Evolutionary conservation across 345 rosid species (phyloP), one percentile per base, ranked within the genome.

Genomic region (Kernera saxatilis): DNA sequence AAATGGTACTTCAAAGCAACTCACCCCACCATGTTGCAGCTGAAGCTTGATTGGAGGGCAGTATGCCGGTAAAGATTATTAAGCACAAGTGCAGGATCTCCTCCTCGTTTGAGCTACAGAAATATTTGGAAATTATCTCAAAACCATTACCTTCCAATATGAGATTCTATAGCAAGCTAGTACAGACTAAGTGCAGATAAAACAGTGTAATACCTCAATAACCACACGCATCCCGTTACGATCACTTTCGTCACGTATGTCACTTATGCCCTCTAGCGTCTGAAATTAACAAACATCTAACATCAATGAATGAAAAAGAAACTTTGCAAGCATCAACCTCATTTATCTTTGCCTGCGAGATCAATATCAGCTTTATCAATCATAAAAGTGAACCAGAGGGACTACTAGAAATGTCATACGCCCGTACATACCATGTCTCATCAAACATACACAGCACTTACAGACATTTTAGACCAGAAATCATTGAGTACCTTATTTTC

Each of bases 11-110:
- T 52, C 33, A 57, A 67, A 70, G 65, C 11, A 59, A 68, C 98
- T 82, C 79, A 93, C 97, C 96, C 83, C 39, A 93, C 95, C 95
- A 91, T 93, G 82, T 93, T 93, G 88, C 97, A 93, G 81, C 88
- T 89, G 76, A 93, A 93, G 78, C 94, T 84, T 67, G 98, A 89
- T 75, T 93, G 98, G 45, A 93, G 91, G 78, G 97, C 86, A 40
- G 98, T 91, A 23, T 85, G 88, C 48, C 94, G 90, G 78, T 83
- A 93, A 70, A 93, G 92, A 65, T 86, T 93, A 60, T 93, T 93
- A 33, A 91, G 76, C 61, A 91, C 88, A 71, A 93, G 84, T 37
- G 86, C 82, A 32, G 97, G 85, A 67, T 93, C 94, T n/a, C 81
- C 85, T 64, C 93, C 97, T 19, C 96, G 85, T 79, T 93, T 93